Conservation (phyloP, 2,329 filamentous ascomycete genomes). For the Pseudogymnoascus sp. region DNA sequence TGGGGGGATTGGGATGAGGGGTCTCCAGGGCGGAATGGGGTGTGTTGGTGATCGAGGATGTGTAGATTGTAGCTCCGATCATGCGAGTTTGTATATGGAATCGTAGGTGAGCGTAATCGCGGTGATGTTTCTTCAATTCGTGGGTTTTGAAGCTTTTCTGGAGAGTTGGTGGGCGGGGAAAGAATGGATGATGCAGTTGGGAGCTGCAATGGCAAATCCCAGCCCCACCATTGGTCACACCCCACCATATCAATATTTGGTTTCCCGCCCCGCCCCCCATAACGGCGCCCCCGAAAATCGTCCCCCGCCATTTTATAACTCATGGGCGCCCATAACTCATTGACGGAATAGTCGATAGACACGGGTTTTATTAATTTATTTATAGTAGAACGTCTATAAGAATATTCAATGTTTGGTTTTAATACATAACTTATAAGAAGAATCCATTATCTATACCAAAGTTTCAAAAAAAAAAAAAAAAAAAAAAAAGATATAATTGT, state of each 20-base stretch:
- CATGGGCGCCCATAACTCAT: background rate
- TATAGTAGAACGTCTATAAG: background rate
- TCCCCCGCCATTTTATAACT: background rate
- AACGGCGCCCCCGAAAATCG: background rate
- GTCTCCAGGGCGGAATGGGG: background rate
- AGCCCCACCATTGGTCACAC: conserved; percentile 3
- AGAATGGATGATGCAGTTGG: conserved; percentile 1
- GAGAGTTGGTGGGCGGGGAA: background rate
- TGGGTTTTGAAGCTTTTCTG: background rate
- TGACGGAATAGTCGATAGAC: background rate
- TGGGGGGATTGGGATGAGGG: background rate
- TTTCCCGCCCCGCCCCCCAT: background rate
- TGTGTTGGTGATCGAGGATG: background rate
- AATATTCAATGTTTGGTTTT: background rate
- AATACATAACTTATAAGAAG: no score
- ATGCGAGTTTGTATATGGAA: background rate
- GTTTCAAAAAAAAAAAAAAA: no score
- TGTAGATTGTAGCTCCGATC: background rate
- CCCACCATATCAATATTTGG: background rate
- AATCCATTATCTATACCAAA: no score
- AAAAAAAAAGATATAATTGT: no score
- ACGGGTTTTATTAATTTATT: background rate
- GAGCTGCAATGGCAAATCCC: conserved; percentile 1
- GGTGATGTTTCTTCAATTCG: background rate
- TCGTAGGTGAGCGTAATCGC: background rate